Evolutionary conservation across 2,329 filamentous ascomycete genomes (phyloP), one percentile per base, ranked within the genome.

Genomic region (Neophaeococcomyces aloes): DNA sequence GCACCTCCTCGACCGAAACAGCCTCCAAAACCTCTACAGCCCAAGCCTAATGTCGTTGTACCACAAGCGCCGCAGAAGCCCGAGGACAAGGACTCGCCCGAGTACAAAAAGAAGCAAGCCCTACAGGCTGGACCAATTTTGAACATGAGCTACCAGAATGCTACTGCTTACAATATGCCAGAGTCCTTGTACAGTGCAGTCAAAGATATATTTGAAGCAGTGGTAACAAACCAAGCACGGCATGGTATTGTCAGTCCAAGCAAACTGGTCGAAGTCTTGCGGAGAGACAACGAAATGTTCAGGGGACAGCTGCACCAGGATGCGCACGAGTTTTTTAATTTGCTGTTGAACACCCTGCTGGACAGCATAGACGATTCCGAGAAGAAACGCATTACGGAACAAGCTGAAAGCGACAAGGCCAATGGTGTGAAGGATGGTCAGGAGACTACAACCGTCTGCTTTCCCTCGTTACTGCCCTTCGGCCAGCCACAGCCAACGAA

Each of bases 41-140:
- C 32, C 13, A 44, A 44, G 32, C 15, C 40, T n/a, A 74, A 77
- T 47, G 65, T 74, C 18, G 67, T 73, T 14, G 71, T 71, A 10
- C 23, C 41, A 8, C 41, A 44, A 25, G 44, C 50, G 13, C 71
- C 71, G 25, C 71, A 67, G 46, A 81, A 87, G 54, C 84, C 86
- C 7, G 91, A 96, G 62, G 91, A 96, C 59, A 94, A 87, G 62
- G 88, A 96, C 58, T 88, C 88, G 1, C 86, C 89, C 1, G 91
- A 98, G 65, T 94, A 91, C 67, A 95, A 95, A 67, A 98, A 98
- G 72, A 95, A 94, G 66, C 80, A 91, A 61, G 88, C 88, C 14
- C 79, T 96, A 70, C 72, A 88, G 48, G 83, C 82, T 33, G 86
- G 91, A 0, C 91, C 91, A 1, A 81, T 95, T 29, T 64, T 96